Percentiles rank a stretch among this genome's conserved stretches.
Evolutionary conservation across 2,329 filamentous ascomycete species (phyloP).

Genomic region (Colletotrichum salicis): DNA sequence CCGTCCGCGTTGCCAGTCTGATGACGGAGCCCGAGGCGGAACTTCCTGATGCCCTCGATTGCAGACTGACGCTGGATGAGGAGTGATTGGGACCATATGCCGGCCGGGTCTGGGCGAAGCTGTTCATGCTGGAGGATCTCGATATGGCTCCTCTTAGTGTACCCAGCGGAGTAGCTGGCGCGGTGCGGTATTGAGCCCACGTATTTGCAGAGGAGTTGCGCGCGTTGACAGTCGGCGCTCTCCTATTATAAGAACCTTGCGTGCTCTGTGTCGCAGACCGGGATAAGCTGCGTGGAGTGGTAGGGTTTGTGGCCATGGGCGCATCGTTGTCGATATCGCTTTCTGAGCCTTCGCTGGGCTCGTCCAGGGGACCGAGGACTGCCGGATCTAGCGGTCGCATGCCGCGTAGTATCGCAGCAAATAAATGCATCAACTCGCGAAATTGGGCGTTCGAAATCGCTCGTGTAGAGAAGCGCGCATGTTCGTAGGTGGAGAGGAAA

Average conservation of each 20-base stretch:
- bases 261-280: constrained; percentile 45
- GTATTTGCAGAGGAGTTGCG: constrained; percentile 56
- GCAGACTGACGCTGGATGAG: constrained; percentile 52
- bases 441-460: constrained; percentile 79
- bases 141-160: constrained; percentile 50
- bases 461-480: constrained; percentile 81
- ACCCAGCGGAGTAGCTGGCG: constrained; percentile 64
- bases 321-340: constrained; percentile 60
- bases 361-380: constrained; percentile 53
- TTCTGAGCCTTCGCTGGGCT: constrained; percentile 44
- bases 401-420: constrained; percentile 80
- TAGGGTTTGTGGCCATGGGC: constrained; percentile 53
- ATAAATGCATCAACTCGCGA: constrained; percentile 81
- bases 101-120: constrained; percentile 55
- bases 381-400: constrained; percentile 74
- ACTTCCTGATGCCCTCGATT: constrained; percentile 49
- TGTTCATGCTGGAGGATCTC: constrained; percentile 49
- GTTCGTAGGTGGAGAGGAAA: constrained; percentile 84
- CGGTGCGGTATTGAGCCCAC: constrained; percentile 60
- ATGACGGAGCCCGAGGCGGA: constrained; percentile 56
- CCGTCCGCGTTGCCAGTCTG: constrained; percentile 54
- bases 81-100: constrained; percentile 51
- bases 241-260: constrained; percentile 41
- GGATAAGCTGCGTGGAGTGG: constrained; percentile 49
- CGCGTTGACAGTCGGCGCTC: constrained; percentile 40